Evolutionary conservation across 495 filamentous ascomycete genomes (phyloP).

Genomic region (Barbatosphaeria neglecta): DNA sequence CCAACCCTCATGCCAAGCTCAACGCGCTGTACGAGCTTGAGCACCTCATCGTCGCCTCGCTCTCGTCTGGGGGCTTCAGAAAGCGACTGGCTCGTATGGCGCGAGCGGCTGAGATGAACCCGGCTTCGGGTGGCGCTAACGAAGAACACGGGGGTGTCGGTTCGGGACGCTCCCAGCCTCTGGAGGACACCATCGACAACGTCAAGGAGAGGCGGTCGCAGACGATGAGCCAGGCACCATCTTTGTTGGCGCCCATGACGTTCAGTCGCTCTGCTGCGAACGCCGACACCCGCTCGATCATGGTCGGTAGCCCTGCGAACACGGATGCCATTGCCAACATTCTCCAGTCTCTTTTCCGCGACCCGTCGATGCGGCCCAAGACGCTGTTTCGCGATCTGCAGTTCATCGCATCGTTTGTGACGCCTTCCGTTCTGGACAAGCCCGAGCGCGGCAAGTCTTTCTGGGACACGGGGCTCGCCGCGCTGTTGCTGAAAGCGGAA

Average conservation of each 20-base stretch:
- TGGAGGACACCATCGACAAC: slow-evolving; percentile 57
- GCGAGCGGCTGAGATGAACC: slow-evolving; percentile 19
- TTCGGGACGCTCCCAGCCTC: slow-evolving; percentile 22
- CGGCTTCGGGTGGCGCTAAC: slow-evolving; percentile 14
- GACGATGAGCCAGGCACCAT: slow-evolving; percentile 26
- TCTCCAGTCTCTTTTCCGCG: slow-evolving; percentile 67
- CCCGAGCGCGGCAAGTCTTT: slow-evolving; percentile 85
- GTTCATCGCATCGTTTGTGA: slow-evolving; percentile 88
- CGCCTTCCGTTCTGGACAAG: slow-evolving; percentile 67
- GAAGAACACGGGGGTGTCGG: slow-evolving; percentile 14
- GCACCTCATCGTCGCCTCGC: slow-evolving; percentile 64
- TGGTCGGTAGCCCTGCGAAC: slow-evolving; percentile 33
- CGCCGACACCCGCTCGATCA: slow-evolving; percentile 29
- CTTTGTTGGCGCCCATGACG: slow-evolving; percentile 14
- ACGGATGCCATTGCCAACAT: slow-evolving; percentile 71
- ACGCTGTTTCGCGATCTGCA: slow-evolving; percentile 92
- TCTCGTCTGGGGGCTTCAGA: slow-evolving; percentile 38
- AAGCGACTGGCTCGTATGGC: slow-evolving; percentile 18
- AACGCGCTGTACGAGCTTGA: slow-evolving; percentile 75
- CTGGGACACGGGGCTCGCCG: slow-evolving; percentile 84
- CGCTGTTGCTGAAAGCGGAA: slow-evolving; percentile 79
- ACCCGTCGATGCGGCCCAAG: slow-evolving; percentile 66
- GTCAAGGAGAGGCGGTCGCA: slow-evolving; percentile 57
- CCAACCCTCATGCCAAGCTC: slow-evolving; percentile 78
- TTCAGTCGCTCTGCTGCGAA: slow-evolving; percentile 14